Conservation (phyloP, 306 rosid genomes). For the Dicorynia guianensis region DNA sequence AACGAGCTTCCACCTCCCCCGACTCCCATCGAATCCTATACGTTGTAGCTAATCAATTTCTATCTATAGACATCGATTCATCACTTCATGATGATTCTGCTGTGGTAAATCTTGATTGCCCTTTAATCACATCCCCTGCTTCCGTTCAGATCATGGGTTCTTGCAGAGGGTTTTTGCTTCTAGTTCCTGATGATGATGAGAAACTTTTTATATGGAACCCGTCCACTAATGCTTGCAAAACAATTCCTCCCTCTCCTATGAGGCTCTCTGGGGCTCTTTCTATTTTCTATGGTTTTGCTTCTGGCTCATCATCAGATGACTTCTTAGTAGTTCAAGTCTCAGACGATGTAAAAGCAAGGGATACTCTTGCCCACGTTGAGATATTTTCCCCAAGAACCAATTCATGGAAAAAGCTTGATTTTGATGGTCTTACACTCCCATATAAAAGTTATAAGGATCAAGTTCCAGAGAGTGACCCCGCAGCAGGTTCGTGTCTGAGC, state of each 20-base stretch:
- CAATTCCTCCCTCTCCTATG: too few species aligned
- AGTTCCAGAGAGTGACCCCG: neutral
- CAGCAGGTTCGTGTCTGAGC: neutral
- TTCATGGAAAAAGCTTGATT: neutral
- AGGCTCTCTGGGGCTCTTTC: too few species aligned
- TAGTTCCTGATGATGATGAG: too few species aligned
- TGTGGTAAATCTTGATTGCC: neutral
- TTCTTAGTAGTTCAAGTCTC: neutral
- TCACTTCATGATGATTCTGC: constrained; percentile 1
- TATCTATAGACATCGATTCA: neutral
- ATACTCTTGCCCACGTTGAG: neutral
- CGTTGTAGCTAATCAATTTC: too few species aligned
- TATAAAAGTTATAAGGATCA: neutral
- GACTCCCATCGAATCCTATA: too few species aligned
- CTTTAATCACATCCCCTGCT: too few species aligned
- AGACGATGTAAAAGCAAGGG: neutral
- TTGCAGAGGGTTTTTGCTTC: too few species aligned
- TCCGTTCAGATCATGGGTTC: too few species aligned
- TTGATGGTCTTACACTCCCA: neutral
- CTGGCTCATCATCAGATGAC: constrained; percentile 27
- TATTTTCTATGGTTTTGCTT: constrained; percentile 23
- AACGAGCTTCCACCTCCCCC: neutral
- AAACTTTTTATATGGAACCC: too few species aligned
- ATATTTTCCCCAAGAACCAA: constrained; percentile 14
- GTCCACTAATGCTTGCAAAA: too few species aligned